phyloP scores from a whole-genome alignment of 139 green algal species.

The Auxenochlorella pyrenoidosa region DNA sequence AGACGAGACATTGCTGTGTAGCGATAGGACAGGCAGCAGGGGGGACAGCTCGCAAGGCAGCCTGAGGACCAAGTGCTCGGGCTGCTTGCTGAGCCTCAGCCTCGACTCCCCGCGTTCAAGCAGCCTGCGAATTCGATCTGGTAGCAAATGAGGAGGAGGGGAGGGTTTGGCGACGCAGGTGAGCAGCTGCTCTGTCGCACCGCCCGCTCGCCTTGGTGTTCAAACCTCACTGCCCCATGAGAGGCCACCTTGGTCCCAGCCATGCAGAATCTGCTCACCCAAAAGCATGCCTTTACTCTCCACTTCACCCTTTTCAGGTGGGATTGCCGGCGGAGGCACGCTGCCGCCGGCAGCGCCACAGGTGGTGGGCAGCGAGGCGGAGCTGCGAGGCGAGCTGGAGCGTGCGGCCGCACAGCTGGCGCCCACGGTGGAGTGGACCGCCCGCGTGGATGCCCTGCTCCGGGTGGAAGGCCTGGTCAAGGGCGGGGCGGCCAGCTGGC shows the following conservation, averaged over 20 bases:
- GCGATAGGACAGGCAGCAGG: too few species aligned
- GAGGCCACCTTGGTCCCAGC: too few species aligned
- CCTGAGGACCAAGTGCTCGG: too few species aligned
- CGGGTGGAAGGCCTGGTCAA: conserved; percentile 73
- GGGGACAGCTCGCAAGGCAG: too few species aligned
- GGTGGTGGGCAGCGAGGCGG: conserved; percentile 53
- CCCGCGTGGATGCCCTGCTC: conserved; percentile 66
- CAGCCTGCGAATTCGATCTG: too few species aligned
- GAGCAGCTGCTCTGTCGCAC: background rate
- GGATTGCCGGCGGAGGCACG: background rate
- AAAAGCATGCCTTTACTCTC: too few species aligned
- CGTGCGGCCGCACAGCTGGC: conserved; percentile 46
- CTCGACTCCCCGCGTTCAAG: too few species aligned
- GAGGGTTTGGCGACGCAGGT: background rate
- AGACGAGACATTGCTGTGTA: too few species aligned
- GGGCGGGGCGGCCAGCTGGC: conserved; percentile 58
- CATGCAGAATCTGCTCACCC: too few species aligned
- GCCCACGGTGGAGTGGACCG: conserved; percentile 52
- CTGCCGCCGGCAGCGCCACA: conserved; percentile 47
- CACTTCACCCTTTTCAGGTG: too few species aligned
- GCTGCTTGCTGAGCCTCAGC: too few species aligned
- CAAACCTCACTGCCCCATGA: background rate
- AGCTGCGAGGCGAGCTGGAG: conserved; percentile 67
- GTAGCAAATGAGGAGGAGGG: background rate
- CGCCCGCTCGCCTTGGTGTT: background rate